Evolutionary conservation across 192 early-diverging fungal species (phyloP), one percentile per base, ranked within the genome.

Genomic region (Coemansia aciculifera): DNA sequence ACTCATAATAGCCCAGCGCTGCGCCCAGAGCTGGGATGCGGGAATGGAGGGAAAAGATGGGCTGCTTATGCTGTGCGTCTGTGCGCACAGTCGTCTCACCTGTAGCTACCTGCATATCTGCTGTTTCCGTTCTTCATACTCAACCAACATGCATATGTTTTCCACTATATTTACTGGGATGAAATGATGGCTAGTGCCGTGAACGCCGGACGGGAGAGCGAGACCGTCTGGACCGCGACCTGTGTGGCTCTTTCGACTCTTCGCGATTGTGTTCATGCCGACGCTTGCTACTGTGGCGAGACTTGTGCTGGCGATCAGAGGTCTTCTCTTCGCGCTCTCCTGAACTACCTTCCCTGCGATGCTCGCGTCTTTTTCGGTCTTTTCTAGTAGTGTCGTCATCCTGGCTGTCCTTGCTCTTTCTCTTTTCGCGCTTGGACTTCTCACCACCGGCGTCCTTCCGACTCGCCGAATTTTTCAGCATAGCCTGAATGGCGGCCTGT

Each of bases 391-490:
- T 40, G 42, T 43, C 64, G 52, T 68, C 67, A 75, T 79, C 64
- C 57, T 73, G 12, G 29, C 59, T 36, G 24, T 62, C 44, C 38
- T 73, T 61, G 29, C 31, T 43, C n/a, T 63, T 75, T 17, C 59
- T 63, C 39, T 75, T 68, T 65, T 85, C 71, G 5, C 39, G 38
- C 66, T 84, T 71, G 9, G 60, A 39, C 63, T 81, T 73, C 79
- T 84, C 17, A 87, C 69, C 32, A 84, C 72, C 21, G 60, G 88
- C 43, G 6, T 10, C 59, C 59, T 57, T 93, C 64, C 90, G 70
- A 43, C 84, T 72, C 31, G 89, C 62, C 12, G 92, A 91, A 63
- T 94, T 94, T 49, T 86, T 87, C 60, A 93, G 78, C 66, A 93
- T 85, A 3, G 86, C 74, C 64, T 95, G 87, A 54, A 97, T 77